Evolutionary conservation across 2,329 filamentous ascomycete genomes (phyloP), one percentile per base, ranked within the genome.

Genomic region (Aspergillus brasiliensis): DNA sequence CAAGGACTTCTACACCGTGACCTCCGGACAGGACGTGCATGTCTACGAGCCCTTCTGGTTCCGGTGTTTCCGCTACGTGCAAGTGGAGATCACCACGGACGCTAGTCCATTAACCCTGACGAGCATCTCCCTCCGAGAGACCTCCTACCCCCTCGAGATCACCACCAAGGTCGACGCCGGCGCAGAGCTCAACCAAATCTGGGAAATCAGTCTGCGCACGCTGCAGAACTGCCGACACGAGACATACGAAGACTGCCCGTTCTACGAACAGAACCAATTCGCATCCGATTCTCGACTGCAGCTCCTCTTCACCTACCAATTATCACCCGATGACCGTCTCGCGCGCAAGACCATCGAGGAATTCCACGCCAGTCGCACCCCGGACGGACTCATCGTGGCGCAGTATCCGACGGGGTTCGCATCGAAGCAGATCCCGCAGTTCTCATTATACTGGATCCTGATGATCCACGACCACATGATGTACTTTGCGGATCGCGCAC

Each of bases 261-360:
- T 56, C 53, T 59, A 62, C 52, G 60, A 62, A n/a, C 60, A 59
- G 53, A 62, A 59, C 53, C 60, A 62, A 15, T 62, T 62, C 42
- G 57, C 60, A 5, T 40, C 58, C 3, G 57, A 62, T 47, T 23
- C 48, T 8, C 60, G 57, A 2, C 42, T 59, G 2, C 60, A 62
- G 19, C 49, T 59, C 17, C 57, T 57, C 3, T 62, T 59, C 57
- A 46, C 6, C 48, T 62, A 62, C 53, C 53, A 57, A 6, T 42
- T 62, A 19, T 54, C 57, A 3, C 34, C 8, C 17, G 60, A 62
- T 46, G 60, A 56, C 42, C 40, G 60, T 7, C 47, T 62, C 8
- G 60, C 60, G 6, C 28, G 57, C 13, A 62, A 62, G 23, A 40
- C 28, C 1, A 47, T 62, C 7, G 28, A 49, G 13, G 60, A 62